Conservation (phyloP, 768 basidiomycete species). For the Cystofilobasidium bisporidii region DNA sequence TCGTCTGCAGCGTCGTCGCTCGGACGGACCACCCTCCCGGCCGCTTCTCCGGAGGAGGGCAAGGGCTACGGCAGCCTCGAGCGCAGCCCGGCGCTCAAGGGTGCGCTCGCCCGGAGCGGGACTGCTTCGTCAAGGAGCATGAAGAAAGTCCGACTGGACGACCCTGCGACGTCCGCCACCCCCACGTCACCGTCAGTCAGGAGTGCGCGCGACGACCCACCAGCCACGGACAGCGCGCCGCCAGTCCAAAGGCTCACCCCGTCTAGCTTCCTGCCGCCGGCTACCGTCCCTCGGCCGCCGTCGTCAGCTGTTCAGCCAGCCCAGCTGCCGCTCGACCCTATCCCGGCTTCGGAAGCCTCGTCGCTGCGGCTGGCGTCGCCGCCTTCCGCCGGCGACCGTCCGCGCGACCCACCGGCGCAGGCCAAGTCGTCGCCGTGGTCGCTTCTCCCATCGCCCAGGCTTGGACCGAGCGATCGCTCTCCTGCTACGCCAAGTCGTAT, state of each 20-base stretch:
- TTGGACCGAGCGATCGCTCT: background rate
- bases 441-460: constrained; percentile 13
- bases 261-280: background rate
- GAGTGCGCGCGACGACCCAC: background rate
- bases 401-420: background rate
- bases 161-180: background rate
- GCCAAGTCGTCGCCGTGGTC: constrained; percentile 6
- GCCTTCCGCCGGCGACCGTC: background rate
- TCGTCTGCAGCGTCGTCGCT: background rate
- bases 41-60: background rate
- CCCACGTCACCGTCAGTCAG: background rate
- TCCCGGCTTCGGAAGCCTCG: background rate
- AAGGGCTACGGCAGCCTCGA: constrained; percentile 21
- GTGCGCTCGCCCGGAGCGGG: background rate
- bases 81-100: constrained; percentile 1
- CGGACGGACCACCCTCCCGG: background rate
- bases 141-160: background rate
- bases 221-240: background rate
- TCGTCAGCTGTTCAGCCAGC: background rate
- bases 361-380: constrained; percentile 7
- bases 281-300: background rate
- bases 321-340: background rate
- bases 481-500: too few species aligned
- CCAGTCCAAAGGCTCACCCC: constrained; percentile 11
- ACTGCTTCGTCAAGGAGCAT: background rate